Conservation (phyloP, 768 basidiomycete genomes). For the Leccinum incarnatum region DNA sequence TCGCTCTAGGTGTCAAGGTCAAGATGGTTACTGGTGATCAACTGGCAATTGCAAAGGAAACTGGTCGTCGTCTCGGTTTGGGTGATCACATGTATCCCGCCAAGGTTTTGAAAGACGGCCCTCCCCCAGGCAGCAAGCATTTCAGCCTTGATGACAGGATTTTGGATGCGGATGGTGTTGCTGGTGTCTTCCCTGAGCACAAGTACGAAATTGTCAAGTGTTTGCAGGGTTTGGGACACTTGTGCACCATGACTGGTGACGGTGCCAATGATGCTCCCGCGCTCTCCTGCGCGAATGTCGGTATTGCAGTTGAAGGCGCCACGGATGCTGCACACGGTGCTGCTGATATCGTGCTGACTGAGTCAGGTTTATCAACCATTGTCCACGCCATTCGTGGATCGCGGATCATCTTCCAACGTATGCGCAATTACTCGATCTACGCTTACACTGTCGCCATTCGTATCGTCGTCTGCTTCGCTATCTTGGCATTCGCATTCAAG, state of each 20-base stretch:
- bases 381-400: slow-evolving; percentile 98
- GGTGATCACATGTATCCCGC: slow-evolving; percentile 99
- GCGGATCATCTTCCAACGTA: slow-evolving; percentile 99
- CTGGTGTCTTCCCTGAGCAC: slow-evolving; percentile 99
- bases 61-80: slow-evolving; percentile 94
- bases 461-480: slow-evolving; percentile 96
- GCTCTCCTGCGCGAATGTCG: slow-evolving; percentile 96
- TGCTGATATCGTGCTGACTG: slow-evolving; percentile 96
- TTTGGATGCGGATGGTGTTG: slow-evolving; percentile 98
- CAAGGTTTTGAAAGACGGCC: slow-evolving; percentile 98
- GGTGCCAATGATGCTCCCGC: slow-evolving; percentile 99
- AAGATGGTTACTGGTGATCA: slow-evolving; percentile 99
- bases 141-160: slow-evolving; percentile 93
- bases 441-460: slow-evolving; percentile 96
- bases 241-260: slow-evolving; percentile 99
- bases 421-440: slow-evolving; percentile 99
- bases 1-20: slow-evolving; percentile 93
- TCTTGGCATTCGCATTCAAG: slow-evolving; percentile 93
- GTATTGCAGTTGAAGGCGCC: slow-evolving; percentile 99
- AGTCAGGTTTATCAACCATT: slow-evolving; percentile 98
- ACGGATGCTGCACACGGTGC: slow-evolving; percentile 98
- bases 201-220: slow-evolving; percentile 99
- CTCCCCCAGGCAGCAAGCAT: slow-evolving; percentile 82
- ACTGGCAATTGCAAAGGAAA: slow-evolving; percentile 99
- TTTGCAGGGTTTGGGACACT: slow-evolving; percentile 91